Evolutionary conservation across 306 rosid species (phyloP).

Genomic region (Heteromeles arbutifolia): DNA sequence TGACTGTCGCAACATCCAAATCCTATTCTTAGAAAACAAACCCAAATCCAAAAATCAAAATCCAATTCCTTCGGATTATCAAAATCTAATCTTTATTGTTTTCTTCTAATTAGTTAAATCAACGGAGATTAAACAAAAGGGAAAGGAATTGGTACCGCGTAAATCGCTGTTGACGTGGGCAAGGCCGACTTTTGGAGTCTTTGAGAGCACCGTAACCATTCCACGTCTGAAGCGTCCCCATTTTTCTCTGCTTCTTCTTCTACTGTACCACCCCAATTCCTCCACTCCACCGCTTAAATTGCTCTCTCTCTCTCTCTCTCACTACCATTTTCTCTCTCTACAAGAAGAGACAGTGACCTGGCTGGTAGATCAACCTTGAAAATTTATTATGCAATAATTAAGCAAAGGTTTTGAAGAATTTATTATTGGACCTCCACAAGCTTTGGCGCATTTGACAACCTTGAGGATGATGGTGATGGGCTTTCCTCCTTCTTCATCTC

Average conservation of each 20-base stretch:
- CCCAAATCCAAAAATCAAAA: conserved; percentile 4
- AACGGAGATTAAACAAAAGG: neutral
- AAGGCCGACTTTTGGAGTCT: conserved; percentile 92
- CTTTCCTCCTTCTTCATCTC: too few species aligned
- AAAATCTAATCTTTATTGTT: neutral
- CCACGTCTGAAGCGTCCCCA: conserved; percentile 94
- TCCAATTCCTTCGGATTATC: neutral
- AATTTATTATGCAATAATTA: neutral
- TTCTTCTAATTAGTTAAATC: neutral
- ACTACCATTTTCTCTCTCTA: neutral
- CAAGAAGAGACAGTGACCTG: conserved; percentile 21
- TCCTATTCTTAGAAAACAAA: conserved; percentile 54
- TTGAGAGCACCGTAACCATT: conserved; percentile 91
- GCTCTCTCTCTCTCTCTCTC: neutral
- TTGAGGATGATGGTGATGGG: too few species aligned
- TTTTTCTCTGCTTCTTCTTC: conserved; percentile 5
- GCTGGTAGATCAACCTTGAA: conserved; percentile 19
- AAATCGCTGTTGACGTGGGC: conserved; percentile 98
- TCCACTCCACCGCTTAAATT: conserved; percentile 25
- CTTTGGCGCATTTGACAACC: too few species aligned
- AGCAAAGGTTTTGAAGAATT: conserved; percentile 1
- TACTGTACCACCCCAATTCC: neutral
- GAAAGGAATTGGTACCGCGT: conserved; percentile 33
- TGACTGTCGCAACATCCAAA: conserved; percentile 97
- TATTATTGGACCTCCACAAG: too few species aligned